A percentile compares a stretch with the other conserved stretches of the same genome.
Evolutionary conservation across 257 asterid species (phyloP).

Genomic region (Solanum verrucosum): DNA sequence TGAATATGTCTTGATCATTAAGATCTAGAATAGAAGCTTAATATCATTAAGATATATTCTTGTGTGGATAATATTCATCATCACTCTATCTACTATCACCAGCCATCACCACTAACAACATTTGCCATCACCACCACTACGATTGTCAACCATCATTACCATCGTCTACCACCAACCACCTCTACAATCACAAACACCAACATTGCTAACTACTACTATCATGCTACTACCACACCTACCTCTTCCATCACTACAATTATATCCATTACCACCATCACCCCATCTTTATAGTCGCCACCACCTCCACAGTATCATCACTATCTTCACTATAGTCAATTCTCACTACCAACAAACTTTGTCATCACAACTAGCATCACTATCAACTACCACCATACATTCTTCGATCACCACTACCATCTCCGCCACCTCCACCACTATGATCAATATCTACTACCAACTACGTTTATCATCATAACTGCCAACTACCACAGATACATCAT

Average conservation of each 20-base stretch:
- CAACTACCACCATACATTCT: not conserved
- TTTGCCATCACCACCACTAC: not conserved
- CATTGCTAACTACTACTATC: not conserved
- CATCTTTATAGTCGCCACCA: not conserved
- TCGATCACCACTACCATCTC: not conserved
- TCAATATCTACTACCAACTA: not conserved
- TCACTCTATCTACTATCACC: too few species aligned
- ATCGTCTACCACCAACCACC: not conserved
- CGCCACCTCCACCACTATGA: not conserved
- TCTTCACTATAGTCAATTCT: not conserved
- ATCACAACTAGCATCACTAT: not conserved
- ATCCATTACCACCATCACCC: not conserved
- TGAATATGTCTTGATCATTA: too few species aligned
- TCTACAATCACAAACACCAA: not conserved
- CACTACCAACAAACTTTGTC: not conserved
- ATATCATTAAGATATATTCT: too few species aligned
- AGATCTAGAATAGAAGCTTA: too few species aligned
- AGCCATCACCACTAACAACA: not conserved
- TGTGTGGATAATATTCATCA: too few species aligned
- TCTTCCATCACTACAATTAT: not conserved
- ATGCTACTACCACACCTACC: not conserved
- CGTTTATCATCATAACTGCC: not conserved
- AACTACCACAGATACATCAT: not conserved
- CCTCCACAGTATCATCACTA: not conserved
- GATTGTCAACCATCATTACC: not conserved